These are phyloP conservation scores for Artemisia annua DNA, from an alignment of 129 eudicot species.

Conservation along the genomic window DNA sequence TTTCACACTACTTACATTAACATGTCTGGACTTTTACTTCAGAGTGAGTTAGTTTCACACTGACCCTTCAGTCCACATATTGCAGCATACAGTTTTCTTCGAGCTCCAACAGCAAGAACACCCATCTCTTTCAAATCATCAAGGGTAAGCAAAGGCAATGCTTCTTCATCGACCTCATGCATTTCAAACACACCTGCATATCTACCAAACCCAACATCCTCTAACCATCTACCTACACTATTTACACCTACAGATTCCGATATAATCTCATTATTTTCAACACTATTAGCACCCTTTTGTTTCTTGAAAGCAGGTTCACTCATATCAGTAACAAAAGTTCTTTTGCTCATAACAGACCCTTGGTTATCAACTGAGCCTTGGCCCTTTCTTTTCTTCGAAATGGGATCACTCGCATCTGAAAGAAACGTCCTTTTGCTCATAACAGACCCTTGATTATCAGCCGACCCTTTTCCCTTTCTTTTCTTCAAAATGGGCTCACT, in stretches of 20 bases:
- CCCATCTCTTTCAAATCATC: conserved; percentile 65
- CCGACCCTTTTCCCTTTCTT: conserved; percentile 10
- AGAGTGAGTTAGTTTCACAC: conserved; percentile 4
- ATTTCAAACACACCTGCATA: conserved; percentile 46
- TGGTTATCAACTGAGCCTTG: conserved; percentile 29
- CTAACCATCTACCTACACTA: conserved; percentile 49
- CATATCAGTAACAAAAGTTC: conserved; percentile 10
- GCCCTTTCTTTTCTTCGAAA: background rate
- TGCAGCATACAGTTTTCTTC: conserved; percentile 54
- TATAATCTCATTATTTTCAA: conserved; percentile 21
- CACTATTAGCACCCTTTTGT: conserved; percentile 20
- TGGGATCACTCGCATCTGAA: conserved; percentile 13
- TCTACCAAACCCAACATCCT: conserved; percentile 47
- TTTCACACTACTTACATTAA: conserved; percentile 34
- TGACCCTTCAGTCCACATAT: conserved; percentile 37
- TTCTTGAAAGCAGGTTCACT: conserved; percentile 27
- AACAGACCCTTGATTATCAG: conserved; percentile 32
- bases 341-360: conserved; percentile 35
- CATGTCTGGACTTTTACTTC: conserved; percentile 10
- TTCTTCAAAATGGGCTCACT: conserved; percentile 1
- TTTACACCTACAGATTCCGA: conserved; percentile 24
- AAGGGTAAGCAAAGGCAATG: conserved; percentile 50
- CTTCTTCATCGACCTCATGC: conserved; percentile 62
- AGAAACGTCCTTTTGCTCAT: conserved; percentile 31
- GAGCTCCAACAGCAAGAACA: conserved; percentile 52